A percentile compares a stretch with the other conserved stretches of the same genome.
These are phyloP conservation scores for Cyanidium caldarium DNA, from an alignment of 23 red algal genomes.

Conservation along the genomic window DNA sequence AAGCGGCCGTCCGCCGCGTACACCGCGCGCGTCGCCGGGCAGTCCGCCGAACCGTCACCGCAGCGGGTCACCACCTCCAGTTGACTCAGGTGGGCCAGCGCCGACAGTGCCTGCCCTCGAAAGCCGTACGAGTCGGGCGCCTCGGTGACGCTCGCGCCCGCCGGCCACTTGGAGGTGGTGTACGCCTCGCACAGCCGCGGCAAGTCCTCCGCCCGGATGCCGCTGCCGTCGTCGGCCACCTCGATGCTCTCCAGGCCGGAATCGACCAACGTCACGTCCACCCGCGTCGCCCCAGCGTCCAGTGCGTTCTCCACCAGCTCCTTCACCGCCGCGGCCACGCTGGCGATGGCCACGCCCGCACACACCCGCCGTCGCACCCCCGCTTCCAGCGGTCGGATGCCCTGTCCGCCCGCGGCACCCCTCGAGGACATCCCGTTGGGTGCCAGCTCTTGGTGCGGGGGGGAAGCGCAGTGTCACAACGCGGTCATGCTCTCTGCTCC, in stretches of 20 bases:
- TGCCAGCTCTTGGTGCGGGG: no score
- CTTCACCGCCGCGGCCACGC: constrained; percentile 46
- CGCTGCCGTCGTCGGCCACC: constrained; percentile 68
- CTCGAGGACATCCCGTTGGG: no score
- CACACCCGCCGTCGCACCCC: no score
- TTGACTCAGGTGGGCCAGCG: constrained; percentile 28
- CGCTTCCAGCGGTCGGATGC: no score
- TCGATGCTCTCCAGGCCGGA: constrained; percentile 24
- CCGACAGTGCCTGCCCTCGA: constrained; percentile 75
- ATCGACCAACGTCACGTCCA: constrained; percentile 41
- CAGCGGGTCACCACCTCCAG: constrained; percentile 32
- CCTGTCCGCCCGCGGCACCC: no score
- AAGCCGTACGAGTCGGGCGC: constrained; percentile 85
- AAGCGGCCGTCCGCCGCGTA: constrained; percentile 29
- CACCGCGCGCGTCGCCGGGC: not conserved
- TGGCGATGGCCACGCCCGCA: constrained; percentile 34
- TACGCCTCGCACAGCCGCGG: constrained; percentile 15
- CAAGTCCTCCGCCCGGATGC: constrained; percentile 29
- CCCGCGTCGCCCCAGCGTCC: constrained; percentile 46
- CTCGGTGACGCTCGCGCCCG: not conserved
- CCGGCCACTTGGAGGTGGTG: constrained; percentile 47
- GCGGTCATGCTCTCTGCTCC: no score
- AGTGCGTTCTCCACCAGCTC: constrained; percentile 90
- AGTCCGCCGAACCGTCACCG: not conserved
- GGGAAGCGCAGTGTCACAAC: no score